A percentile compares a stretch with the other conserved stretches of the same genome.
phyloP scores from a whole-genome alignment of 495 filamentous ascomycete species.

The Bacidia gigantensis region DNA sequence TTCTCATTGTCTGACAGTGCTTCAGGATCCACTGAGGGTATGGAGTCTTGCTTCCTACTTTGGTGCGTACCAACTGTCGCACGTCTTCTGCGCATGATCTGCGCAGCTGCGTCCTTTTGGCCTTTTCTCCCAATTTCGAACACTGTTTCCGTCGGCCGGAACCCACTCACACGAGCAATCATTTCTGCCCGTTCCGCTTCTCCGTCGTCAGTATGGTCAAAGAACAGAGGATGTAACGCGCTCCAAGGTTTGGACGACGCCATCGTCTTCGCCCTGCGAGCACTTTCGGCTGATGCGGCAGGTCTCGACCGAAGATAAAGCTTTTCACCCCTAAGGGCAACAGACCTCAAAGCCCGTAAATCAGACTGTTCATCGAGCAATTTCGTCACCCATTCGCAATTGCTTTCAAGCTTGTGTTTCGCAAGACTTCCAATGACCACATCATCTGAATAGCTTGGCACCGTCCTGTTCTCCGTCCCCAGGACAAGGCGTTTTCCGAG shows the following conservation, averaged over 20 bases:
- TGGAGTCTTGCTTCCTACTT: constrained; percentile 13
- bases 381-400: constrained; percentile 66
- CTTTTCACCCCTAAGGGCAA: constrained; percentile 81
- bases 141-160: constrained; percentile 80
- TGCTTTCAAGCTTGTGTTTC: constrained; percentile 54
- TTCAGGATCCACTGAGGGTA: constrained; percentile 9
- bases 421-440: constrained; percentile 63
- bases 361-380: constrained; percentile 62
- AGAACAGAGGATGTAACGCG: constrained; percentile 63
- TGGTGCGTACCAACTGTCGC: constrained; percentile 35
- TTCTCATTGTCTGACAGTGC: not conserved
- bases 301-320: constrained; percentile 82
- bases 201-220: constrained; percentile 42
- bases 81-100: constrained; percentile 61
- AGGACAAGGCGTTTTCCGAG: constrained; percentile 65
- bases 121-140: constrained; percentile 75
- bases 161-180: constrained; percentile 71
- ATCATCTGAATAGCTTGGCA: constrained; percentile 60
- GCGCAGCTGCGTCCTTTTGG: constrained; percentile 48
- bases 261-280: constrained; percentile 67
- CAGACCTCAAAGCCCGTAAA: constrained; percentile 49
- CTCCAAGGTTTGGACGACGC: constrained; percentile 53
- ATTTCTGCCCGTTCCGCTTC: constrained; percentile 68
- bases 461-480: constrained; percentile 38
- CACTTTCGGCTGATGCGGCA: constrained; percentile 73